Evolutionary conservation across 345 rosid species (phyloP), one percentile per base, ranked within the genome.

Genomic region (Ceriops decandra): DNA sequence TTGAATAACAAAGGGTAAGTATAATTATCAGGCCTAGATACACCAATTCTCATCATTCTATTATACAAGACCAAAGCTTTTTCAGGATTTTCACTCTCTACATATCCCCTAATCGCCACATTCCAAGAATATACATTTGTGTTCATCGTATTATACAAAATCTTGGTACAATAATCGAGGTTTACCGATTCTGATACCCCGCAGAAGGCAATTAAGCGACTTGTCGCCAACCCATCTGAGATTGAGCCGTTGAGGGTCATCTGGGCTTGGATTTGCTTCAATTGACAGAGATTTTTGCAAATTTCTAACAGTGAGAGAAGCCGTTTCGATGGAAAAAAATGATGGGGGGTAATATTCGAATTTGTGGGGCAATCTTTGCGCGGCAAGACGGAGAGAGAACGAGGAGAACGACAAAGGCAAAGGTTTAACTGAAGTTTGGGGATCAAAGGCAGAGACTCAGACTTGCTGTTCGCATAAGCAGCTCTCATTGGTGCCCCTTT

Each of bases 261-360:
- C 74, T 82, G 96, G 72, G 96, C 69, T 74, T 90, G 97, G 57
- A 90, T 82, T 77, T 89, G 91, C 79, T 82, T 89, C 78, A 89
- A 33, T 21, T 93, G 93, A 67, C 73, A 24, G 31, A 87, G 61
- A 49, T 85, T 83, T 38, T 77, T 71, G 87, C 85, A 87, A 47
- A 82, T 79, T 61, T 87, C 88, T 49, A 87, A 86, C 0, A 86
- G 49, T 6, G 83, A 82, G 36, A 86, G 86, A 57, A 90, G 71
- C 57, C 91, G 93, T 53, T 78, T 83, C n/a, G 80, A 69, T 59
- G 80, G 88, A 72, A 83, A 81, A 64, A 79, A 77, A n/a, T 70
- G 7, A 66, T 73, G 83, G 22, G 76, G 76, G 51, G 83, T 5
- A 38, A 42, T 73, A 79, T 83, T 88, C 82, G 82, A 79, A 60